Evolutionary conservation across 1,284 basidiomycete species (phyloP), one percentile per base, ranked within the genome.

Genomic region (Papiliotrema terrestris): DNA sequence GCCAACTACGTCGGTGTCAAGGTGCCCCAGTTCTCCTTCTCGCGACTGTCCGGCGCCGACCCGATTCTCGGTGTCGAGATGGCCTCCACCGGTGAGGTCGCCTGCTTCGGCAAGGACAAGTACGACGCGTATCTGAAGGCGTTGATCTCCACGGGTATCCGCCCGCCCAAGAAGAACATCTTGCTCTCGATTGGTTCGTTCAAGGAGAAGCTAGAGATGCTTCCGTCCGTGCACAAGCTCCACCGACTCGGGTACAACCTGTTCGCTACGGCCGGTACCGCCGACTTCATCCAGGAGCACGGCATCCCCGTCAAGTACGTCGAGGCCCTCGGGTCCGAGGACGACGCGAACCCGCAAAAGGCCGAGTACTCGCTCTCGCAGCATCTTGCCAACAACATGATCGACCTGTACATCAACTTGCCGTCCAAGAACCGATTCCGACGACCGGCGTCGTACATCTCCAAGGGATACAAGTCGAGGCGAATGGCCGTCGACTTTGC

Each of bases 1-100:
- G 90, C 58, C 79, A 88, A 96, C 76, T 98, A 98, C 74, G 89
- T 88, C 19, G 89, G 93, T 14, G 91, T 99, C 83, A 98, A 98
- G 80, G 94, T 98, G 49, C 87, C 96, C 5, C 95, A 96, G 71
- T 99, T 99, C 82, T 95, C 91, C 9, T 99, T 94, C 94, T 98
- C 94, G 45, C 88, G 95, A 60, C 77, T 99, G 44, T 80, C 80
- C 17, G 74, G 74, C 57, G 94, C 95, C 17, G 95, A 98, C 80
- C 96, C 95, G 29, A 96, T 95, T 86, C 82, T 97, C 88, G 41
- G 37, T 43, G 50, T 60, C 87, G 92, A 98, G 81, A 98, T 98
- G 96, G 93, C 95, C 0, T 94, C 90, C 67, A 98, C 96, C 5
- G 96, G 95, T 53, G 95, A 98, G 77, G 92, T 98, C 20, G 96